A percentile compares a stretch with the other conserved stretches of the same genome.
Evolutionary conservation across 495 filamentous ascomycete genomes (phyloP).

Genomic region (Delitschia confertaspora): DNA sequence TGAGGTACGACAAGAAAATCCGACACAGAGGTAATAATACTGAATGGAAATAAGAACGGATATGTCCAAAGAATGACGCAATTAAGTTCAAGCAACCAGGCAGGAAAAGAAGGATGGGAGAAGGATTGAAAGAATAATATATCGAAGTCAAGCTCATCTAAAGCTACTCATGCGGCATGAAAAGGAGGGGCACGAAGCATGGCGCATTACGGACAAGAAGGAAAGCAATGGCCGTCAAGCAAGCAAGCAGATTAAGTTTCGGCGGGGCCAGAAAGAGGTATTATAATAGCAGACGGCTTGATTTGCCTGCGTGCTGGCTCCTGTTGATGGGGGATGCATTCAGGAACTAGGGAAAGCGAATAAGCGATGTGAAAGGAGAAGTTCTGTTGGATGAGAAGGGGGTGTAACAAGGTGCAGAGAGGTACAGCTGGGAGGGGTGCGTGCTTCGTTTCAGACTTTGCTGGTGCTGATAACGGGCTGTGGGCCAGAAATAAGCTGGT

Average conservation of each 20-base stretch:
- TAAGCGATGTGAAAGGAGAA: too few species aligned
- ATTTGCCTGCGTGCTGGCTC: too few species aligned
- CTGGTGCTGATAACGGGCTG: neutral
- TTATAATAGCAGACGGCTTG: constrained; percentile 25
- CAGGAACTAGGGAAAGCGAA: too few species aligned
- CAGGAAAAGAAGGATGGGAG: constrained; percentile 8
- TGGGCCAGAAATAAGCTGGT: constrained; percentile 5
- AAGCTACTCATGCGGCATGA: constrained; percentile 1
- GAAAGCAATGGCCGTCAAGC: constrained; percentile 1
- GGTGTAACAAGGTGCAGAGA: neutral
- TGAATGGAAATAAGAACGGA: neutral
- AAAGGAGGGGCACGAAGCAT: constrained; percentile 4
- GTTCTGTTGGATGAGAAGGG: too few species aligned
- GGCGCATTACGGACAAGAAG: constrained; percentile 20
- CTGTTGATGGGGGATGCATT: too few species aligned
- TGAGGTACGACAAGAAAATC: neutral
- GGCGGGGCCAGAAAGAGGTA: constrained; percentile 20
- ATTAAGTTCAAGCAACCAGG: neutral
- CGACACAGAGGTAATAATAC: neutral
- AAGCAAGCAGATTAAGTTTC: constrained; percentile 2
- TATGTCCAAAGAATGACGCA: constrained; percentile 9
- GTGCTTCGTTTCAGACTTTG: constrained; percentile 17
- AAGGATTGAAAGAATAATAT: constrained; percentile 20
- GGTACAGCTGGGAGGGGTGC: constrained; percentile 1
- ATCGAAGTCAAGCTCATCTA: constrained; percentile 16